phyloP scores from a whole-genome alignment of 495 filamentous ascomycete genomes.

The Cladorrhinum samala region DNA sequence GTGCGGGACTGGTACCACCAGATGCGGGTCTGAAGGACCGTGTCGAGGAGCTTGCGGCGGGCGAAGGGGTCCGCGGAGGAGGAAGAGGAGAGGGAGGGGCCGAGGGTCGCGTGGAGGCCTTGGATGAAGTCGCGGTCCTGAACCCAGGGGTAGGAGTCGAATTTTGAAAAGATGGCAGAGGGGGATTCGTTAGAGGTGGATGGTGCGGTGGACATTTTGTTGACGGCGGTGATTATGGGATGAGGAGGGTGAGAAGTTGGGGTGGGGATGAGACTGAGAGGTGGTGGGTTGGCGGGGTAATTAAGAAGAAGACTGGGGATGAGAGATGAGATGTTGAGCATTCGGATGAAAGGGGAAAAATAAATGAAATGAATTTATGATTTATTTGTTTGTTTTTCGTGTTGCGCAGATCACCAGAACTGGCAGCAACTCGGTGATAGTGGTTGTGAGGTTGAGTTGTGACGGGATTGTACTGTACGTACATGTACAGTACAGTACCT shows the following conservation, averaged over 20 bases:
- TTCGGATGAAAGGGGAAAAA: background rate
- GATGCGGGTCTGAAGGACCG: constrained; percentile 36
- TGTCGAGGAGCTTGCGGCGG: constrained; percentile 25
- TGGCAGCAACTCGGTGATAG: no score
- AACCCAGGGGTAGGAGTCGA: constrained; percentile 20
- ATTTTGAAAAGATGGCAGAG: constrained; percentile 8
- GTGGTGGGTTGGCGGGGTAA: background rate
- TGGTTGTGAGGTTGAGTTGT: background rate
- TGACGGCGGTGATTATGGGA: background rate
- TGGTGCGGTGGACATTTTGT: background rate
- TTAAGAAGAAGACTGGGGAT: background rate
- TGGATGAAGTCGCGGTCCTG: constrained; percentile 14
- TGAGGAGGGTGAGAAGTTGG: background rate
- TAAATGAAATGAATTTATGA: background rate
- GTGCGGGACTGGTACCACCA: constrained; percentile 39
- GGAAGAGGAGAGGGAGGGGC: constrained; percentile 10
- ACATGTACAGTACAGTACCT: no score
- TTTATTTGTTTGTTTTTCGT: no score
- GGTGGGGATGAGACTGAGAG: background rate
- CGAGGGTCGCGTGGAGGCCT: constrained; percentile 25
- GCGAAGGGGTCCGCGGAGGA: constrained; percentile 14
- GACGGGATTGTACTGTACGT: background rate
- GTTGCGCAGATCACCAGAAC: no score
- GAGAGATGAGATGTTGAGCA: background rate
- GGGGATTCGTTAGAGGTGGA: background rate